A percentile compares a stretch with the other conserved stretches of the same genome.
Evolutionary conservation across 2,329 filamentous ascomycete species (phyloP).

Genomic region (Pseudocercospora vitis): DNA sequence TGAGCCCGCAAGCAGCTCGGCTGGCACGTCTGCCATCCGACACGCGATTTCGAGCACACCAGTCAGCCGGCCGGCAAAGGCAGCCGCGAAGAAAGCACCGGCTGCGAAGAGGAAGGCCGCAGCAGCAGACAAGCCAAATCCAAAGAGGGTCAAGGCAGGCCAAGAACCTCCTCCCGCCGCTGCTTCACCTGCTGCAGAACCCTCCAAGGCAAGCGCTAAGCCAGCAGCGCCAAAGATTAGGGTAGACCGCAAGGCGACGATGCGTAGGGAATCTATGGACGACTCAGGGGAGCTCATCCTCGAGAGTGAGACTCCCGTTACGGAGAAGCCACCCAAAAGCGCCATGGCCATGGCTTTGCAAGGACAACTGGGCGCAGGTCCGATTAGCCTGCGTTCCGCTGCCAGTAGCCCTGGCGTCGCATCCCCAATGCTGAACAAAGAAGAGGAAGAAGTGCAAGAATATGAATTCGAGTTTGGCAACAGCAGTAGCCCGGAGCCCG

Average conservation of each 20-base stretch:
- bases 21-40: conserved; percentile 25
- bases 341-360: conserved; percentile 34
- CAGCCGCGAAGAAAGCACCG: conserved; percentile 13
- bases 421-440: conserved; percentile 24
- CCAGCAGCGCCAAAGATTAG: conserved; percentile 28
- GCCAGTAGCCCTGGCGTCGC: conserved; percentile 39
- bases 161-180: conserved; percentile 23
- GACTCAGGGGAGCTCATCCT: conserved; percentile 39
- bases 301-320: conserved; percentile 34
- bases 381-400: conserved; percentile 47
- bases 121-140: conserved; percentile 23
- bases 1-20: conserved; percentile 27
- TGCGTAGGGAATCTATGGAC: conserved; percentile 30
- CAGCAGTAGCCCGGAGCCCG: conserved; percentile 22
- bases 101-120: conserved; percentile 28
- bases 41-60: conserved; percentile 24
- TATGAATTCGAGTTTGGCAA: conserved; percentile 36
- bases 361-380: conserved; percentile 40
- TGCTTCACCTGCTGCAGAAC: conserved; percentile 11
- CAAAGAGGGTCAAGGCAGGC: conserved; percentile 33
- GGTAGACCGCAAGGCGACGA: conserved; percentile 34
- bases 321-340: conserved; percentile 26
- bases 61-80: conserved; percentile 21
- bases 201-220: conserved; percentile 17
- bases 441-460: conserved; percentile 23